Percentiles rank a stretch among this genome's conserved stretches.
phyloP scores from a whole-genome alignment of 2,329 filamentous ascomycete genomes.

The Diaporthe capsici region DNA sequence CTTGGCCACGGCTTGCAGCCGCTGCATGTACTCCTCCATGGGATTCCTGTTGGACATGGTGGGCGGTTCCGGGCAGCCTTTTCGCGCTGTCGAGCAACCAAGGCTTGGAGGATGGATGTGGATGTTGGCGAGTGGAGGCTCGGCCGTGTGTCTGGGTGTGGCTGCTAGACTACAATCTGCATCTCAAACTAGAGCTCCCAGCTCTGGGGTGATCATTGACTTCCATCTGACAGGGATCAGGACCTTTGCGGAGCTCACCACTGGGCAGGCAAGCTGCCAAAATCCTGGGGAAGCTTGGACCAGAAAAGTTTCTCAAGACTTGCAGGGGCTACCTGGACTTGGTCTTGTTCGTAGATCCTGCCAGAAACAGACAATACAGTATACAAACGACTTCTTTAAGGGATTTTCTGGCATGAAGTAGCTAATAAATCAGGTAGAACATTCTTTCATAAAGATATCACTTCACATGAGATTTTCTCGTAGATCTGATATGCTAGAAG shows the following conservation, averaged over 20 bases:
- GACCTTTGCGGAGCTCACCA: conserved; percentile 5
- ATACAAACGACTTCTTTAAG: neutral
- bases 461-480: neutral
- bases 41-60: conserved; percentile 55
- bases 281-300: conserved; percentile 38
- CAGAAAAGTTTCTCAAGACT: conserved; percentile 34
- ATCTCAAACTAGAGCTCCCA: conserved; percentile 20
- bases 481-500: too few species aligned
- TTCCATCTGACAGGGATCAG: conserved; percentile 35
- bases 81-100: conserved; percentile 5
- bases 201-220: conserved; percentile 37
- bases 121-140: conserved; percentile 34
- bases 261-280: conserved; percentile 16
- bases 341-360: neutral
- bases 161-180: conserved; percentile 1
- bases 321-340: conserved; percentile 16
- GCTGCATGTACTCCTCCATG: conserved; percentile 66
- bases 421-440: neutral
- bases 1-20: conserved; percentile 64
- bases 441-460: accelerated
- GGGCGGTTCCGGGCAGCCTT: conserved; percentile 32
- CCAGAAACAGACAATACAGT: neutral
- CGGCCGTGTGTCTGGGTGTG: conserved; percentile 9
- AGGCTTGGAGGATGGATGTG: conserved; percentile 22
- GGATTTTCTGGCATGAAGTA: neutral